These are phyloP conservation scores for Abrus precatorius DNA, from an alignment of 306 rosid species.

Conservation along the genomic window DNA sequence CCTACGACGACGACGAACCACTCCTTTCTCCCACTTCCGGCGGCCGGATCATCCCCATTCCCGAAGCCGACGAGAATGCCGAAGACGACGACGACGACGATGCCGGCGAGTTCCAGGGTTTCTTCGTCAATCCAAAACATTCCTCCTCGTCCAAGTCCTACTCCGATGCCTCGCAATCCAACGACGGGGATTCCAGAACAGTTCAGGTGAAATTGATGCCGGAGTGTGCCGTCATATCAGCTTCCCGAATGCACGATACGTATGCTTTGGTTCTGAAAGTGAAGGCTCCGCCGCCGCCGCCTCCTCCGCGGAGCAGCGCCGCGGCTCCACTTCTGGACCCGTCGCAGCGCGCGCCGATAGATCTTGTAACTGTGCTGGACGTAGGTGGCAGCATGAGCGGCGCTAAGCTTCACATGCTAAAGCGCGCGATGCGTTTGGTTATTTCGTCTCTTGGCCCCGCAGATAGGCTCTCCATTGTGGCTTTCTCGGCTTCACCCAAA, in stretches of 20 bases:
- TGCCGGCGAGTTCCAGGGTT: slow-evolving; percentile 80
- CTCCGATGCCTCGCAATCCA: slow-evolving; percentile 47
- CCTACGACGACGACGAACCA: slow-evolving; percentile 82
- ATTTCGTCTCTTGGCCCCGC: slow-evolving; percentile 70
- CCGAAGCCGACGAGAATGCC: slow-evolving; percentile 73
- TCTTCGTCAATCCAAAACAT: slow-evolving; percentile 72
- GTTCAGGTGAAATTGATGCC: slow-evolving; percentile 80
- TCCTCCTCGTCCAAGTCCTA: slow-evolving; percentile 53
- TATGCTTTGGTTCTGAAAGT: slow-evolving; percentile 74
- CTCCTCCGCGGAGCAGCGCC: slow-evolving; percentile 25
- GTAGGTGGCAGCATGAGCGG: slow-evolving; percentile 80
- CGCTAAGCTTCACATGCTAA: slow-evolving; percentile 77
- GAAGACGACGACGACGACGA: slow-evolving; percentile 60
- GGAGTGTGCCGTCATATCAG: slow-evolving; percentile 72
- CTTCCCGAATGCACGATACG: slow-evolving; percentile 62
- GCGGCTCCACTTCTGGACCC: slow-evolving; percentile 45
- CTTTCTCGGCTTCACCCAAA: slow-evolving; percentile 66
- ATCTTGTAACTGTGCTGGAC: slow-evolving; percentile 83
- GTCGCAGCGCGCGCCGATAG: slow-evolving; percentile 75
- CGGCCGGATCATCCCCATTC: slow-evolving; percentile 66
- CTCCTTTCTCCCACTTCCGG: slow-evolving; percentile 65
- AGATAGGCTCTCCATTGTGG: slow-evolving; percentile 86
- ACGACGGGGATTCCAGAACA: slow-evolving; percentile 55
- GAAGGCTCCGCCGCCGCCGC: slow-evolving; percentile 62
- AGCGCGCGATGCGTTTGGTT: slow-evolving; percentile 87